A percentile compares a stretch with the other conserved stretches of the same genome.
phyloP scores from a whole-genome alignment of 1,139 yeast genomes.

The Blastobotrys proliferans region DNA sequence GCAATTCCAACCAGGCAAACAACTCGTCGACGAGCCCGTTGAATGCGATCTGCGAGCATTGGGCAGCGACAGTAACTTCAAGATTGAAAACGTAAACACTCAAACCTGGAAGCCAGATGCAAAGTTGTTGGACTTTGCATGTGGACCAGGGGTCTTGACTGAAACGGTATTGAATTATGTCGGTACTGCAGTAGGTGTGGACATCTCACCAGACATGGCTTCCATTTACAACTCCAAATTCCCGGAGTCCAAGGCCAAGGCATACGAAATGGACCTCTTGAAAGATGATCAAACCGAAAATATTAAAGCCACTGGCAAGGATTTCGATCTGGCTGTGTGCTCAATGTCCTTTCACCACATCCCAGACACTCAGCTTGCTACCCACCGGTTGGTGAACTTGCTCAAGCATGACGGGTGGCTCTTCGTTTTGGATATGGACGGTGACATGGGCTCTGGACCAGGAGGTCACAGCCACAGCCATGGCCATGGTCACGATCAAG shows the following conservation, averaged over 20 bases:
- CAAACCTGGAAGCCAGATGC: not conserved
- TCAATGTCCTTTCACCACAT: constrained; percentile 32
- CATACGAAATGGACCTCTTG: constrained; percentile 2
- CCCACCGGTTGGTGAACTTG: constrained; percentile 19
- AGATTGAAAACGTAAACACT: not conserved
- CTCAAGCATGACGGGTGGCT: constrained; percentile 26
- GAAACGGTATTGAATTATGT: constrained; percentile 24
- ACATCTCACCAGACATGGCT: constrained; percentile 28
- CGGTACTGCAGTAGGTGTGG: constrained; percentile 28
- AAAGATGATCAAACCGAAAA: constrained; percentile 1
- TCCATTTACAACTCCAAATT: not conserved
- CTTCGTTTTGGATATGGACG: constrained; percentile 25
- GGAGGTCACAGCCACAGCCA: not conserved
- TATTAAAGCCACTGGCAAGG: not conserved
- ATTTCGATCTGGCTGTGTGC: constrained; percentile 29
- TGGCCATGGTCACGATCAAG: constrained; percentile 5
- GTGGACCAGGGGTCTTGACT: constrained; percentile 30
- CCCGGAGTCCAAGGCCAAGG: not conserved
- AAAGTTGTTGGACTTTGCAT: constrained; percentile 30
- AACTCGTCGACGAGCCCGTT: constrained; percentile 2
- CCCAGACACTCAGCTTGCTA: constrained; percentile 22
- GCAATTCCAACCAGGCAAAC: constrained; percentile 4
- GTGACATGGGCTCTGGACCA: not conserved
- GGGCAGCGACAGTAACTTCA: not conserved
- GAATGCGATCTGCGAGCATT: not conserved